Percentiles rank a stretch among this genome's conserved stretches.
phyloP scores from a whole-genome alignment of 2,329 filamentous ascomycete species.

The Phialocephala sp. region DNA sequence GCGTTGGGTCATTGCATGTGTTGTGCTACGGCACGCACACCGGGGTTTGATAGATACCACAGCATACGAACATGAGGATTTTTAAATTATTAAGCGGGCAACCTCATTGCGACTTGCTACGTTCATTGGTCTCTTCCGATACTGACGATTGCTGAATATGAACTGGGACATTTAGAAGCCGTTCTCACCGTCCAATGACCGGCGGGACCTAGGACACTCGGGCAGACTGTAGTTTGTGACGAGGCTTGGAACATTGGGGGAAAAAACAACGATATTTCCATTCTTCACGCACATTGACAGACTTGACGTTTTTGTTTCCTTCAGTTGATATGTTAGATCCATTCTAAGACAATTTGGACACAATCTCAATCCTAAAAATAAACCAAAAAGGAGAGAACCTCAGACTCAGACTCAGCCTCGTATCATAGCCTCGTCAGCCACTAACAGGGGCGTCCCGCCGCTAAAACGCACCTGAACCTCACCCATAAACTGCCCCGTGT shows the following conservation, averaged over 20 bases:
- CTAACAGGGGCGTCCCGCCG: slow-evolving; percentile 3
- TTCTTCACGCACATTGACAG: neutral
- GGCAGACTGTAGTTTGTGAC: neutral
- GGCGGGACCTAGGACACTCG: neutral
- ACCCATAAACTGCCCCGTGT: neutral
- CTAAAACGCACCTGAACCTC: neutral
- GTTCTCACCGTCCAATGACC: neutral
- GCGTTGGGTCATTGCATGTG: slow-evolving; percentile 14
- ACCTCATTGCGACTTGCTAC: neutral
- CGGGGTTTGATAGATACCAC: slow-evolving; percentile 8
- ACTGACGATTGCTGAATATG: neutral
- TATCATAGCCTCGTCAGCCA: slow-evolving; percentile 6
- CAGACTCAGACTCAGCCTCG: neutral
- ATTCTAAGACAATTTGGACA: neutral
- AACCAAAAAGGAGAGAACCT: neutral
- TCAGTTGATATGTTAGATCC: too few species aligned
- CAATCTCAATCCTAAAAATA: neutral
- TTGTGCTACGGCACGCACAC: slow-evolving; percentile 16
- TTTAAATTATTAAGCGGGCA: neutral
- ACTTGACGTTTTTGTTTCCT: too few species aligned
- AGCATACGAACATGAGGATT: neutral
- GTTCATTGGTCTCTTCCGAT: neutral
- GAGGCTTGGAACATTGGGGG: neutral
- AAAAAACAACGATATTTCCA: neutral
- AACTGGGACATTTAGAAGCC: neutral